Evolutionary conservation across 164 flowering plant genomes (phyloP), one percentile per base, ranked within the genome.

Genomic region (Buxus sempervirens): DNA sequence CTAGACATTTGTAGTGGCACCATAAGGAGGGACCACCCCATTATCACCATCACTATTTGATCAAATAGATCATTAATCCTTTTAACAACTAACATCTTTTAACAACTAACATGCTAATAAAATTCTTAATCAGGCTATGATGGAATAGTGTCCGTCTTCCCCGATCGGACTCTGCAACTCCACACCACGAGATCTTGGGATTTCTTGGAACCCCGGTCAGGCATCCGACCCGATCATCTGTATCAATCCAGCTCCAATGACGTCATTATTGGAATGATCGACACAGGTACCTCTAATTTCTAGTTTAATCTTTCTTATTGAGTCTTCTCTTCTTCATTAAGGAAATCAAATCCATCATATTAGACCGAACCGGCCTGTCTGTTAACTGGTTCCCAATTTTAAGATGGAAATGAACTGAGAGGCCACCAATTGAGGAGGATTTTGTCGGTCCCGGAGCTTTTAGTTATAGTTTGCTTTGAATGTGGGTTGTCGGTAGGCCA

Each of bases 91-190:
- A 4, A 4, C 51, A 3, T 32, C 51, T 45, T 45, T 1, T 45
- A 15, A 45, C 12, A 15, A 45, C 12, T 24, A 16, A 64, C 12
- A 70, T 48, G 22, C 45, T 45, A 4, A 41, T 24, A 20, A 66
- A 36, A 32, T 24, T 22, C 64, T 41, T 53, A 64, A 45, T 58
- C 83, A 87, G 96, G 73, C 2, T 73, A 66, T 57, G 81, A 75
- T 48, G 83, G 74, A 24, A 60, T 85, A 0, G 79, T 83, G 15
- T 83, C 86, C 0, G 74, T 82, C 5, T 82, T 82, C 22, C 55
- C 22, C 7, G 55, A 53, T 21, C n/a, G 20, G 22, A 53, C 21
- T 53, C 55, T 53, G 1, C 55, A 53, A 18, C 55, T 53, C 55
- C 55, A 53, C 21, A 53, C 55, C 55, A 53, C 55, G 1, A 21